phyloP scores from a whole-genome alignment of 2,329 filamentous ascomycete species.

The Fusarium pseudonygamai region DNA sequence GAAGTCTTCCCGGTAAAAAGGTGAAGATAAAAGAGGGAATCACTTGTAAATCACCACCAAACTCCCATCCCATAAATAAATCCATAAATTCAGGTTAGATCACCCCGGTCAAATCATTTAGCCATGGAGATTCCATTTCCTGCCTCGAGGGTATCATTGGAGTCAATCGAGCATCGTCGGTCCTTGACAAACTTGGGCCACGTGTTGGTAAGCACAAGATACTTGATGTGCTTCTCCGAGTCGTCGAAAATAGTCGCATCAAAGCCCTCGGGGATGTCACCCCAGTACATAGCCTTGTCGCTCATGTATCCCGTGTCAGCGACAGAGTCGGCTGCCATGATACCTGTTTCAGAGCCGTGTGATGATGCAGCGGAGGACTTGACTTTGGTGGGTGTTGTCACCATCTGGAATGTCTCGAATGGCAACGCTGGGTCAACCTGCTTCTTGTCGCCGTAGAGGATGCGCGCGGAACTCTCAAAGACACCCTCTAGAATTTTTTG shows the following conservation, averaged over 20 bases:
- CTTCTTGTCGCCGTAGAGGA: conserved; percentile 53
- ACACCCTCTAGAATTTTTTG: conserved; percentile 63
- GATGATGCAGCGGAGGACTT: conserved; percentile 31
- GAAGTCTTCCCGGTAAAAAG: not conserved
- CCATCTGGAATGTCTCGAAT: conserved; percentile 50
- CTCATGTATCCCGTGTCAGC: conserved; percentile 25
- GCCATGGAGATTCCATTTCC: conserved; percentile 23
- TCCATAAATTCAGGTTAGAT: not conserved
- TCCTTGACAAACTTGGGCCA: conserved; percentile 69
- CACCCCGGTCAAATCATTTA: not conserved
- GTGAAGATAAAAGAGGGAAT: conserved; percentile 14
- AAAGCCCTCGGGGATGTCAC: conserved; percentile 62
- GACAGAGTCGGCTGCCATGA: conserved; percentile 26
- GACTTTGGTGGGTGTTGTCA: conserved; percentile 26
- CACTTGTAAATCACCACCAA: conserved; percentile 32
- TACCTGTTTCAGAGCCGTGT: conserved; percentile 39
- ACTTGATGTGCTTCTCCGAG: conserved; percentile 70
- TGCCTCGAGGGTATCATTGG: conserved; percentile 36
- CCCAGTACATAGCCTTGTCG: conserved; percentile 49
- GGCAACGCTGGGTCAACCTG: conserved; percentile 55
- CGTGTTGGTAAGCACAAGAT: conserved; percentile 74
- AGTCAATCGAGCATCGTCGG: conserved; percentile 47
- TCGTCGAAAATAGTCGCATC: conserved; percentile 66
- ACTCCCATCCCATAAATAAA: conserved; percentile 19
- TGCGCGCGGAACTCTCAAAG: conserved; percentile 64